A percentile compares a stretch with the other conserved stretches of the same genome.
Conservation (phyloP, 2,329 filamentous ascomycete species). For the Aspergillus vadensis region DNA sequence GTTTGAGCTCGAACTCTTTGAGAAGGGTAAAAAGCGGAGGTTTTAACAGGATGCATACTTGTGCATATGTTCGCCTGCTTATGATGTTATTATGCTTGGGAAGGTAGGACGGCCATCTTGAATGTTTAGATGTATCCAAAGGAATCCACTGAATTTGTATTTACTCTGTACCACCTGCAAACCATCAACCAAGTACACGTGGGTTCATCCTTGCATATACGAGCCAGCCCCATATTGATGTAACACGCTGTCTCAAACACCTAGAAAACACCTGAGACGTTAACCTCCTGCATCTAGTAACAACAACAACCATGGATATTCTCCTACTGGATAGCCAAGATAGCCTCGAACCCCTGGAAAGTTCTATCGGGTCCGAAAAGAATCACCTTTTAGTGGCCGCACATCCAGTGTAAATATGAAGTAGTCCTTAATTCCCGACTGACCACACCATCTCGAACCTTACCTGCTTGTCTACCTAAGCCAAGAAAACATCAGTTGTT, state of each 20-base stretch:
- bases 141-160: neutral
- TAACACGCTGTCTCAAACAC: neutral
- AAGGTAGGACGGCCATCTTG: too few relatives aligned
- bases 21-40: slow-evolving; percentile 1
- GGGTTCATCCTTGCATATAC: neutral
- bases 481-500: too few relatives aligned
- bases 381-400: neutral
- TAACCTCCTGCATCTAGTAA: neutral
- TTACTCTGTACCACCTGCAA: neutral
- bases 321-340: neutral
- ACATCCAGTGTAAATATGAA: too few relatives aligned
- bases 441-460: too few relatives aligned
- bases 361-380: too few relatives aligned
- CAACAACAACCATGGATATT: neutral
- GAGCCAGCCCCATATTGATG: neutral
- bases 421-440: too few relatives aligned
- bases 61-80: too few relatives aligned
- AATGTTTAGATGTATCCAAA: too few relatives aligned
- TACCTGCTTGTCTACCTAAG: too few relatives aligned
- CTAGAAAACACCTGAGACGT: neutral
- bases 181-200: neutral
- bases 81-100: too few relatives aligned
- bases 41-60: neutral
- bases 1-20: slow-evolving; percentile 18
- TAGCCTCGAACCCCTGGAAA: too few relatives aligned